Base-by-base conservation (phyloP, 164 flowering plant genomes). In the Nymphaea thermarum region DNA sequence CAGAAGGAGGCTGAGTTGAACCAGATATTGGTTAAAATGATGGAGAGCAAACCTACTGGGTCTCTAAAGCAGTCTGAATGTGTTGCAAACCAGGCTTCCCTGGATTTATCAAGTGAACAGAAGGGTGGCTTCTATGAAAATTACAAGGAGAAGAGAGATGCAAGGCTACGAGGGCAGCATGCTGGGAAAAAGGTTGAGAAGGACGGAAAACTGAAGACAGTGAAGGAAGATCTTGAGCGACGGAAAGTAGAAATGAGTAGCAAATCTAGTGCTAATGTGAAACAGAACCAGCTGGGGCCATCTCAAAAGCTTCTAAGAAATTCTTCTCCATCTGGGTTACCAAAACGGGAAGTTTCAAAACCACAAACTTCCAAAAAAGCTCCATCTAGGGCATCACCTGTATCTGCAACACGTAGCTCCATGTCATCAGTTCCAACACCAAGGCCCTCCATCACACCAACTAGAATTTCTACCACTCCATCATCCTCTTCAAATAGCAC, bases 1-100 rank as follows among this genome's bases (percentile, higher is more conserved):
- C 83, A 79, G 71, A 93, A 86, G 77, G 91, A 87, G 81, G 89
- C 79, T 43, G 98, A 93, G 70, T 77, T 93, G 73, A 82, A 84
- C 57, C 84, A 83, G 69, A 79, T 87, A 86, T 73, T 90, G 68
- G 76, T 69, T 77, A 79, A 85, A 76, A 82, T 89, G 85, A 79
- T 81, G 75, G 87, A 80, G 72, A 79, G 57, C 47, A 83, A 86
- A 70, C 83, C 85, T 66, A 77, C 62, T 44, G 81, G 68, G 64
- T 12, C 68, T 43, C 77, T 51, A 42, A 77, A 67, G 12, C 60
- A 57, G 59, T 71, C 57, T 17, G 69, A 72, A 67, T 76, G 63
- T 62, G 57, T 3, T 51, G 12, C 8, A 51, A 65, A 65, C 68
- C 79, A 71, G 15, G 77, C 47, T 70, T 83, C 69, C 44, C 77